Conservation (phyloP, 495 filamentous ascomycete genomes). For the Tuber brumale region DNA sequence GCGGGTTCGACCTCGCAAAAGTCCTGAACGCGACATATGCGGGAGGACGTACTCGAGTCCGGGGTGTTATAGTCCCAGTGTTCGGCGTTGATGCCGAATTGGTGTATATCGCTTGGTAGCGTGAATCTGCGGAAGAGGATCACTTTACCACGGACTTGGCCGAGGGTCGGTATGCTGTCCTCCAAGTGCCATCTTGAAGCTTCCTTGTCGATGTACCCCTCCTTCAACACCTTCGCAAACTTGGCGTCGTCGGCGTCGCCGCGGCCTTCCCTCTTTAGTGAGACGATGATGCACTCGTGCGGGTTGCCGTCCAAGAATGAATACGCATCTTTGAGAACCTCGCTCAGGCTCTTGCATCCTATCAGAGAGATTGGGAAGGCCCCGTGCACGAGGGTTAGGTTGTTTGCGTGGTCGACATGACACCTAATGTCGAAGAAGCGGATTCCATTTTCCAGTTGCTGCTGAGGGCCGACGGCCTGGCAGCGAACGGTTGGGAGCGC, state of each 20-base stretch:
- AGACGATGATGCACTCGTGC: slow-evolving; percentile 75
- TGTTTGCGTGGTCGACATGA: slow-evolving; percentile 51
- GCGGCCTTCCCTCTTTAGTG: slow-evolving; percentile 81
- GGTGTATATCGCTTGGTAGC: slow-evolving; percentile 44
- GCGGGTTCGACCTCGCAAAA: slow-evolving; percentile 81
- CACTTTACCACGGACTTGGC: slow-evolving; percentile 73
- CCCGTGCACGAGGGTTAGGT: slow-evolving; percentile 64
- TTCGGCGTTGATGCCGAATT: slow-evolving; percentile 73
- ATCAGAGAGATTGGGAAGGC: slow-evolving; percentile 69
- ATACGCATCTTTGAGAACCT: slow-evolving; percentile 61
- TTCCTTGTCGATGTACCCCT: slow-evolving; percentile 59
- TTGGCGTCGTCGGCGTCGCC: slow-evolving; percentile 68
- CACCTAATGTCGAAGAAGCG: slow-evolving; percentile 91
- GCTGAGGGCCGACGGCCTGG: slow-evolving; percentile 67
- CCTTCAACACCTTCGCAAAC: slow-evolving; percentile 61
- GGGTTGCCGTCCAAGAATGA: slow-evolving; percentile 72
- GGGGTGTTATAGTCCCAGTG: slow-evolving; percentile 86
- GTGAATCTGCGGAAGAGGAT: slow-evolving; percentile 77
- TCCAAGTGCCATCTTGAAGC: slow-evolving; percentile 68
- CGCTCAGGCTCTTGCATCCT: slow-evolving; percentile 60
- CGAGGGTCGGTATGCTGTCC: slow-evolving; percentile 71
- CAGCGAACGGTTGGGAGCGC: slow-evolving; percentile 91
- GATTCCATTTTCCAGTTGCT: slow-evolving; percentile 82
- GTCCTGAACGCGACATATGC: slow-evolving; percentile 81
- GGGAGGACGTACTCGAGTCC: slow-evolving; percentile 63